Evolutionary conservation across 768 basidiomycete species (phyloP), one percentile per base, ranked within the genome.

Genomic region (Pluteus cervinus): DNA sequence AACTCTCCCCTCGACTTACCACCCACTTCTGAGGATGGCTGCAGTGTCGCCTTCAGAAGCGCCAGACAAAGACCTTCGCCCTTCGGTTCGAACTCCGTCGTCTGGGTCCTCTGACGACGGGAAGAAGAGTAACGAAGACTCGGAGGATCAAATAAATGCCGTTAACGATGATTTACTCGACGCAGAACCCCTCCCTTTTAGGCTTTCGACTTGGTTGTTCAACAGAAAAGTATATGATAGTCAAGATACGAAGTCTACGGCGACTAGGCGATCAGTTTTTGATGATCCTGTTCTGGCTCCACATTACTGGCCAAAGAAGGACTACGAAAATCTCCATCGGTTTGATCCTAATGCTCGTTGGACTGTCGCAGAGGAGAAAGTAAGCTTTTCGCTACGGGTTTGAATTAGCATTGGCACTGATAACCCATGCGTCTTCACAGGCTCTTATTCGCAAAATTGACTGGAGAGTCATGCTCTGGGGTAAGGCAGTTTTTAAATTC

Each of bases 291-390:
- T 59, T 22, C 54, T 71, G 5, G 68, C 64, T 1, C 49, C 60
- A 14, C 62, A 68, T 36, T 71, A 69, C 46, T 69, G 63, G 69
- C 76, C 76, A 1, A 72, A 66, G 38, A 40, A 59, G 1, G 57
- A 67, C 2, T 76, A 75, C 29, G 76, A 80, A 51, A 77, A 75
- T 46, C 42, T 71, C 7, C 71, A 72, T 36, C 65, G 77, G 5
- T 79, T 81, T 37, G 71, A 81, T 42, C 64, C 71, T 1, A 58
- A 57, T 24, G 71, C 71, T 29, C 64, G 79, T 12, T 83, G 80
- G 79, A 79, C 78, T n/a, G n/a, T 3, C 63, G 65, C 39, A 53
- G 66, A 26, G 77, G 81, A 50, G 75, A 81, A 48, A 61, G 53
- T 51, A 68, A 65, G 21, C 37, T 58, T 49, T 1, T 22, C 21